Conservation (phyloP, 2,329 filamentous ascomycete genomes). For the Dryadomyces quercivorus region DNA sequence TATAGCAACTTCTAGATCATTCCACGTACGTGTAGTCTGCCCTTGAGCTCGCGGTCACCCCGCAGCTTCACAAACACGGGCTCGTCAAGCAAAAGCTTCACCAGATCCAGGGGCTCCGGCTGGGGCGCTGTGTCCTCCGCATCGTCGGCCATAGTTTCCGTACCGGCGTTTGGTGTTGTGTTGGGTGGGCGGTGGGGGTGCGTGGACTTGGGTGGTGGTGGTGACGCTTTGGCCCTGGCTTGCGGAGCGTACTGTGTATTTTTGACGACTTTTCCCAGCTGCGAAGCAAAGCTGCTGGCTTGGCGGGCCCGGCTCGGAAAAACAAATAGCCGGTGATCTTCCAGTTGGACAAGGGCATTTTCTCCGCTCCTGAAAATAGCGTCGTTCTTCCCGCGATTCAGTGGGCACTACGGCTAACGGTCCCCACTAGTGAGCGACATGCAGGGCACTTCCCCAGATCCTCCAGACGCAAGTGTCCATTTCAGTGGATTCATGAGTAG, state of each 20-base stretch:
- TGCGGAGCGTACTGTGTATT: background rate
- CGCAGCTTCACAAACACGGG: slow-evolving; percentile 94
- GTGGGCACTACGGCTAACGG: background rate
- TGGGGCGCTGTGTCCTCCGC: slow-evolving; percentile 63
- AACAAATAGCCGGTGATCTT: background rate
- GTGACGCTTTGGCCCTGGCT: background rate
- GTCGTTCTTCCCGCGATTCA: background rate
- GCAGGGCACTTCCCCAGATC: slow-evolving; percentile 1
- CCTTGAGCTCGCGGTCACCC: slow-evolving; percentile 90
- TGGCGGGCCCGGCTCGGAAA: background rate
- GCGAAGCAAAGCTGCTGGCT: background rate
- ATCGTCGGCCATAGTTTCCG: slow-evolving; percentile 60
- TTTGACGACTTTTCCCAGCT: background rate
- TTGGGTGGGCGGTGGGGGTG: background rate
- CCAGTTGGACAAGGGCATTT: background rate
- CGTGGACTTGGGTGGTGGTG: background rate
- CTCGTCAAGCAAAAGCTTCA: slow-evolving; percentile 88
- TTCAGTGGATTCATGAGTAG: background rate
- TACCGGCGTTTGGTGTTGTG: background rate
- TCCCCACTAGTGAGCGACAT: slow-evolving; percentile 1
- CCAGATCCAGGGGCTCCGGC: slow-evolving; percentile 88
- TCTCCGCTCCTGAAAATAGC: background rate
- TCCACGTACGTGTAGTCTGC: slow-evolving; percentile 62
- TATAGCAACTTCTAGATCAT: slow-evolving; percentile 8
- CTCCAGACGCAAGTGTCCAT: background rate